phyloP scores from a whole-genome alignment of 306 rosid genomes.

The Canavalia ensiformis region DNA sequence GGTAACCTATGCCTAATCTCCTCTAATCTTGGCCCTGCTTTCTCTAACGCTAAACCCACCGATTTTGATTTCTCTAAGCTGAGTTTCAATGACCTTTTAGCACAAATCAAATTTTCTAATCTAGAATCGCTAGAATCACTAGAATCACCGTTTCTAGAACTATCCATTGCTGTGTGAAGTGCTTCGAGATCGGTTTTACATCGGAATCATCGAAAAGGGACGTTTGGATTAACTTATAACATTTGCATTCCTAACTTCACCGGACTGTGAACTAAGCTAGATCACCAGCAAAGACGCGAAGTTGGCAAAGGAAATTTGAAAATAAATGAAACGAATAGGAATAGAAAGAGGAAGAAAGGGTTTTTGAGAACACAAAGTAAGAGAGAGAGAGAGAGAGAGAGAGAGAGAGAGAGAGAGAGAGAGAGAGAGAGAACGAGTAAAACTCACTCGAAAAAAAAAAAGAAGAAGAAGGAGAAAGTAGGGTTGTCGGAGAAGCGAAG shows the following conservation, averaged over 20 bases:
- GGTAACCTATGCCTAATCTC: constrained; percentile 83
- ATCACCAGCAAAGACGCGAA: not conserved
- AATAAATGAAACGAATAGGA: not conserved
- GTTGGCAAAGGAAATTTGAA: constrained; percentile 5
- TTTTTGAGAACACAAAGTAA: not conserved
- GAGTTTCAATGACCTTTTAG: constrained; percentile 76
- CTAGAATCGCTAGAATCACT: constrained; percentile 37
- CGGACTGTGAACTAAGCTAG: not conserved
- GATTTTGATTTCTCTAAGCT: constrained; percentile 84
- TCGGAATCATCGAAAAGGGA: constrained; percentile 65
- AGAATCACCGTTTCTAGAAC: constrained; percentile 47
- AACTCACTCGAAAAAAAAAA: constrained; percentile 47
- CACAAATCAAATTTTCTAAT: constrained; percentile 70
- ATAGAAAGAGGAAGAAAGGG: not conserved
- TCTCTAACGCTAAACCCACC: constrained; percentile 74
- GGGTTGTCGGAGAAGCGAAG: constrained; percentile 11
- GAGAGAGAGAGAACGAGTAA: no score
- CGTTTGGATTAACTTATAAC: constrained; percentile 38
- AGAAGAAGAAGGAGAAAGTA: not conserved
- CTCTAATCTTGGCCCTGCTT: constrained; percentile 83
- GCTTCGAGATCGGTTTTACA: constrained; percentile 27
- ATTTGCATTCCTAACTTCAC: constrained; percentile 7
- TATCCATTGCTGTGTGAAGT: constrained; percentile 63
- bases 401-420: constrained; percentile 5
- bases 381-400: constrained; percentile 8